Base-by-base conservation (phyloP, 805 yeast genomes). In the Tetrapisispora namnaoensis region DNA sequence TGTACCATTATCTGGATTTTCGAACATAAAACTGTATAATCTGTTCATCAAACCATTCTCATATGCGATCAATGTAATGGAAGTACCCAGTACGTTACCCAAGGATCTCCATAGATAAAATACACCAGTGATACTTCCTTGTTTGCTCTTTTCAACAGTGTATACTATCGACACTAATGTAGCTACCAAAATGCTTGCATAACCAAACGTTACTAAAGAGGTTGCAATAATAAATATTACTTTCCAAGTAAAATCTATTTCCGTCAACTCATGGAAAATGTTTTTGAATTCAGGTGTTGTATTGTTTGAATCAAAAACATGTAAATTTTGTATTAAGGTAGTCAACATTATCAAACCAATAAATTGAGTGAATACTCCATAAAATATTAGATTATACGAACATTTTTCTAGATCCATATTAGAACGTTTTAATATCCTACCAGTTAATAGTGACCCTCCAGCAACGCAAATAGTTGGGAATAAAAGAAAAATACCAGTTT, bases 401-500 rank as follows among this genome's bases (percentile, higher is more conserved):
- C 67, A 64, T 45, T 55, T 57, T 17, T 61, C 64, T 36, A 65
- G 49, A 24, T 57, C 57, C 47, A 51, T 51, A n/a, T 55, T 59
- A 4, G 68, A 64, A 11, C 70, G 55, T 68, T 74, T 46, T 52
- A 70, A 49, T 56, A 66, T 47, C 44, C 67, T 60, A 0, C 87
- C 87, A 6, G 85, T 74, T 1, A 73, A 71, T 22, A 81, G 67
- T 1, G 83, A 77, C 1, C 83, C 77, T 13, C 68, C 42, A 1
- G 86, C 79, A 6, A 75, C 70, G 1, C 76, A 70, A 32, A 80
- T 56, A 39, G 82, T 77, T 44, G 79, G 79, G 7, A 83, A 80
- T 28, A 80, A 63, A 51, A 78, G 60, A 51, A 80, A 70, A 14
- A 72, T 52, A 24, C 87, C 88, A 44, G 78, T 76, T 49, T 72